Evolutionary conservation across 805 yeast species (phyloP), one percentile per base, ranked within the genome.

Genomic region (Kregervanrija pseudodelftensis): DNA sequence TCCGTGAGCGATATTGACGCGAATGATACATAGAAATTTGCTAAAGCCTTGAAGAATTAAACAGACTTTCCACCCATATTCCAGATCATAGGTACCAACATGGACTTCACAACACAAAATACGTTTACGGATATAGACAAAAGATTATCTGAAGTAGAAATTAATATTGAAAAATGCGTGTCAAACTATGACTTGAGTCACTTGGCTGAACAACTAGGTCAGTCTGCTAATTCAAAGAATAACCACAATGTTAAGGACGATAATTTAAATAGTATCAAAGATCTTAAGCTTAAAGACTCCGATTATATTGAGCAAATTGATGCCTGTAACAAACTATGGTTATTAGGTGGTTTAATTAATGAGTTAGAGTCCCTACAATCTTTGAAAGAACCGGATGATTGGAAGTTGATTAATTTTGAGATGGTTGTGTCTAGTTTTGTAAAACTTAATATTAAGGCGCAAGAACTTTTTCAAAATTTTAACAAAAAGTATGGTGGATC

Each of bases 311-410:
- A 53, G 15, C 57, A 61, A 36, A 46, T 61, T n/a, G 65, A 60
- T n/a, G 39, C 56, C 1, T 59, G 64, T 36, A 63, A 63, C 42
- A 50, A 52, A 38, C 48, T 64, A 30, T 61, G 65, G 65, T 51
- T 60, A 10, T 52, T 64, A 22, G 52, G 56, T 22, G 66, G 65
- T 5, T 43, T 63, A 5, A 17, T 62, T 11, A 54, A 48, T 32
- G 66, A 64, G 37, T 40, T 60, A 15, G 28, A 32, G 4, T 34
- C 53, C 2, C 37, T 49, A 22, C 49, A 48, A 14, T 11, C 49
- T 9, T 38, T 48, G 22, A 44, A 44, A 3, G 42, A 34, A 33
- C 34, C 40, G 13, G 50, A 47, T 1, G 57, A 51, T 28, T 45
- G 49, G 52, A 43, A 40, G 30, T 11, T 28, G 1, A 36, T 44